Conservation (phyloP, 176 grass and related monocot genomes). For the Areca catechu region DNA sequence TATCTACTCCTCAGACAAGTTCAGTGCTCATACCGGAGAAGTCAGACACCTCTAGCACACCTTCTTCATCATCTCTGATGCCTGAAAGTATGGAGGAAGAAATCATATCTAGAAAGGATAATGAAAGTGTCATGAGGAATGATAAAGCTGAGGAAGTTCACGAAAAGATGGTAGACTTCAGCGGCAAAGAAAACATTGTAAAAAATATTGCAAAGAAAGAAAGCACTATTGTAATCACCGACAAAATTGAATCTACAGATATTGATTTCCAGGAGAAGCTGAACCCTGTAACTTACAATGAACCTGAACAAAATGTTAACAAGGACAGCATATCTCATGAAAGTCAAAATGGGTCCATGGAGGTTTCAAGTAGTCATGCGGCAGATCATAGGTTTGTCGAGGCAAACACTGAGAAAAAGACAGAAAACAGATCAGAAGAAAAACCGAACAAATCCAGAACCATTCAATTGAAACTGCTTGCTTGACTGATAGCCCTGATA, state of each 20-base stretch:
- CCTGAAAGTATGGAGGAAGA: background rate
- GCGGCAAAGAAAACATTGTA: background rate
- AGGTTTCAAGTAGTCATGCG: background rate
- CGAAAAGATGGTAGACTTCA: slow-evolving; percentile 2
- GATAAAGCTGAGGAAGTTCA: background rate
- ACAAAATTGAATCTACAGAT: too few relatives aligned
- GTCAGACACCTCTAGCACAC: background rate
- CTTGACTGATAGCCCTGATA: slow-evolving; percentile 24
- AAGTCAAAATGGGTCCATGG: background rate
- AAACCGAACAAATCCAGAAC: slow-evolving; percentile 31
- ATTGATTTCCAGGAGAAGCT: too few relatives aligned
- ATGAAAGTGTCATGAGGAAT: background rate
- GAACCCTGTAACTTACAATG: too few relatives aligned
- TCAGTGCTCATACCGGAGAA: background rate
- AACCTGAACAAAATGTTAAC: too few relatives aligned
- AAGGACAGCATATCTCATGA: background rate
- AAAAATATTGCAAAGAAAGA: background rate
- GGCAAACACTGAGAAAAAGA: background rate
- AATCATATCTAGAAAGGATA: too few relatives aligned
- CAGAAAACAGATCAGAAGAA: slow-evolving; percentile 3
- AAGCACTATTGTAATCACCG: too few relatives aligned
- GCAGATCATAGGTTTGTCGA: background rate
- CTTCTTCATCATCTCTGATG: background rate
- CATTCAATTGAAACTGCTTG: slow-evolving; percentile 31
- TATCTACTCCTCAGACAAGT: background rate